Evolutionary conservation across 257 asterid species (phyloP), one percentile per base, ranked within the genome.

Genomic region (Nicotiana obtusifolia): DNA sequence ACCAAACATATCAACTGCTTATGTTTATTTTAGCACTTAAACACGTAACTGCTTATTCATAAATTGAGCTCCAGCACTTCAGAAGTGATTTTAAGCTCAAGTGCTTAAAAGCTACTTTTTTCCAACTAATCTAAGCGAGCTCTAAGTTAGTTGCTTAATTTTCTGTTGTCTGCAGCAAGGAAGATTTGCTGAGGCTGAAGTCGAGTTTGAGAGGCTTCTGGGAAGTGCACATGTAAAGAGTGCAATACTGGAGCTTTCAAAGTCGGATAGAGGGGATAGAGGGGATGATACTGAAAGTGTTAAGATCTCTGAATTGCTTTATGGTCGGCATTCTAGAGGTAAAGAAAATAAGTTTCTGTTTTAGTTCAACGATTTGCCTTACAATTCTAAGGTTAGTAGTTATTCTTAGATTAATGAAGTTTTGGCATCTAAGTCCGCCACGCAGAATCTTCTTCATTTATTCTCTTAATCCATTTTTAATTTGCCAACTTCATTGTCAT

Each of bases 271-370:
- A 83, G 97, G 87, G 64, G 94, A 95, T 57, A 85, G 91, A 83
- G 97, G 87, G 83, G 99, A 91, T 85, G 98, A 92, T 75, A 61
- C 28, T 80, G 93, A 89, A 78, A 65, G 86, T 66, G 64, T 89
- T 68, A 90, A 87, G 76, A 79, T 92, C 47, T 80, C 86, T 5
- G 98, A 95, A 64, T 81, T 93, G 86, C 86, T 95, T 65, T 85
- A 71, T 78, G 99, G 99, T 47, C 90, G 94, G 65, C 94, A 93
- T 85, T 88, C 93, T 22, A 95, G 94, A 90, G 98, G 99, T 95
- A 86, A 61, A 77, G 81, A 65, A 28, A 71, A 59, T 49, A 44
- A 56, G 31, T 66, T 77, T 75, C 64, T 61, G 67, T 59, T 83
- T 56, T 37, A 57, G 16, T 52, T 65, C 30, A 69, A 53, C 82